phyloP scores from a whole-genome alignment of 257 asterid species.

The Galeopsis tetrahit region DNA sequence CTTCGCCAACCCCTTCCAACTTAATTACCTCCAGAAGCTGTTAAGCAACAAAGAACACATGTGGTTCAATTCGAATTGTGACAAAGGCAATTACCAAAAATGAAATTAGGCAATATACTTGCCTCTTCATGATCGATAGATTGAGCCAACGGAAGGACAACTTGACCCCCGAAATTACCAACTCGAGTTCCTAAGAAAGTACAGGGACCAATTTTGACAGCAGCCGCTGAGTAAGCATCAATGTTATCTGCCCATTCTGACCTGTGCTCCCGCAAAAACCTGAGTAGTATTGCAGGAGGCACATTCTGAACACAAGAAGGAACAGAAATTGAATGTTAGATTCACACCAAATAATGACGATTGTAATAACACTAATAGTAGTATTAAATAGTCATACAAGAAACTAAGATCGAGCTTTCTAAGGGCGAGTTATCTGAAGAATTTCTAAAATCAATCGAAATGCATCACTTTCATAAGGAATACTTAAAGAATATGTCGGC shows the following conservation, averaged over 20 bases:
- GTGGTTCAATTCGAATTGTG: not conserved
- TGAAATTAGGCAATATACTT: constrained; percentile 34
- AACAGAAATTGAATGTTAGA: constrained; percentile 14
- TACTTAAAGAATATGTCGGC: not conserved
- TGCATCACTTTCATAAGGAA: not conserved
- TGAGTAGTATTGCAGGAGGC: constrained; percentile 87
- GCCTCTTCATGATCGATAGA: constrained; percentile 97
- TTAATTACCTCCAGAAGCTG: constrained; percentile 92
- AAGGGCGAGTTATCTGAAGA: not conserved
- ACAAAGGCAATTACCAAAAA: constrained; percentile 5
- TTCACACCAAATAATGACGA: not conserved
- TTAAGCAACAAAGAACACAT: constrained; percentile 28
- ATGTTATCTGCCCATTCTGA: constrained; percentile 96
- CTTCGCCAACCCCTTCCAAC: constrained; percentile 84
- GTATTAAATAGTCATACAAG: not conserved
- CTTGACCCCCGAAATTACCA: constrained; percentile 81
- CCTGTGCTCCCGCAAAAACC: constrained; percentile 86
- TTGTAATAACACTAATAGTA: not conserved
- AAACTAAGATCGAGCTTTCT: not conserved
- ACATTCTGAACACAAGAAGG: constrained; percentile 62
- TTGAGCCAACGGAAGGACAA: constrained; percentile 87
- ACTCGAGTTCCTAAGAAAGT: constrained; percentile 68
- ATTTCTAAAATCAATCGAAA: constrained; percentile 14
- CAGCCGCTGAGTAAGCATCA: constrained; percentile 82
- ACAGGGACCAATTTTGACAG: constrained; percentile 80